Base-by-base conservation (phyloP, 2,329 filamentous ascomycete species). In the Cladophialophora immunda region DNA sequence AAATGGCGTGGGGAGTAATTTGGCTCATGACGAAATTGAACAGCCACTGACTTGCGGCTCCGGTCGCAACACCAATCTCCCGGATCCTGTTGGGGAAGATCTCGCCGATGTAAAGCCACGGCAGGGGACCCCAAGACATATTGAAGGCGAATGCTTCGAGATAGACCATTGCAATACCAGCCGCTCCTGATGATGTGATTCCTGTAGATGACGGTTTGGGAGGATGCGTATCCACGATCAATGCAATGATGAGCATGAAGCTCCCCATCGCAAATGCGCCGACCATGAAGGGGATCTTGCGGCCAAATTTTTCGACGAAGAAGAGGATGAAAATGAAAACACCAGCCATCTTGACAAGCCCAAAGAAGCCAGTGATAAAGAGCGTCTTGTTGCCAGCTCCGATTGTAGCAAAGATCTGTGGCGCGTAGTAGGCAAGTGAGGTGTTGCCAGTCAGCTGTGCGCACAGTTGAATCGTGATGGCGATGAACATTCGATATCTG, bases 321-420 rank as follows among this genome's bases (percentile, higher is more conserved):
- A 82, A 83, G 15, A 84, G 71, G 9, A 84, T 77, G 72, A 84
- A 85, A 66, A 80, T 77, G 11, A 77, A 65, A 52, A 83, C 83
- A 3, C 82, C 81, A 0, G 83, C 75, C 27, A 85, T 81, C 73
- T 86, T 86, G 66, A 84, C 81, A 7, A 84, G 75, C 2, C 84
- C 83, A 52, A 86, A 86, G 74, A 85, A 84, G 9, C 83, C 84
- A 1, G 82, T 85, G 59, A 86, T 78, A 7, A 85, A 76, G 45
- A 84, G 80, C 32, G 78, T 75, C n/a, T 81, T 76, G 50, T 80
- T 74, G 4, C 82, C 82, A 5, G 83, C 82, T 3, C 83, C 83
- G 9, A 85, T 81, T 2, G 82, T 78, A 15, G 77, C 76, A 74
- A 86, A 86, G 47, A 86, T 82, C 70, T 86, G 84, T 0, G 81